Evolutionary conservation across 1,139 yeast species (phyloP).

Genomic region (Blastobotrys illinoisensis): DNA sequence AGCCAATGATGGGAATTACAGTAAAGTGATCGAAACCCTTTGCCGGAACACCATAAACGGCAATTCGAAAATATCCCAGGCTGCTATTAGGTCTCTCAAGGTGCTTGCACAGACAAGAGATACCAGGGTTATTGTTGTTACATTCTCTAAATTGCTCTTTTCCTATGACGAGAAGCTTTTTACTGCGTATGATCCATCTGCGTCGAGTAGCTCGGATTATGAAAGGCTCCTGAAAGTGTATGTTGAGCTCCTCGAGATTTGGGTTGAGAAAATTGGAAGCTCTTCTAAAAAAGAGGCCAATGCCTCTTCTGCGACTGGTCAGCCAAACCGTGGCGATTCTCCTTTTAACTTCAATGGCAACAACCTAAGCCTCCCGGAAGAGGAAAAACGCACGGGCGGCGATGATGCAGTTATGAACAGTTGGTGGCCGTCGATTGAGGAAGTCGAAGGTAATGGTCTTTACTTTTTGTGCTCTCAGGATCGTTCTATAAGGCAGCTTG

Average conservation of each 20-base stretch:
- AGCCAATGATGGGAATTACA: conserved; percentile 48
- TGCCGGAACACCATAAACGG: conserved; percentile 72
- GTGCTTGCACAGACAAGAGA: conserved; percentile 62
- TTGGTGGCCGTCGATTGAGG: conserved; percentile 80
- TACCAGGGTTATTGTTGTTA: conserved; percentile 65
- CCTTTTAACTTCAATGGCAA: background rate
- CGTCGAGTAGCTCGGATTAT: conserved; percentile 53
- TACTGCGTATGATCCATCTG: conserved; percentile 41
- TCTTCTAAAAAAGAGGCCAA: conserved; percentile 18
- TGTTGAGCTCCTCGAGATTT: conserved; percentile 69
- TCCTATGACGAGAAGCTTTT: conserved; percentile 56
- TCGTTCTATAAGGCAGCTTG: conserved; percentile 64
- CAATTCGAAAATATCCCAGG: conserved; percentile 53
- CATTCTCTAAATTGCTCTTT: conserved; percentile 76
- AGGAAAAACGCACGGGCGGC: conserved; percentile 37
- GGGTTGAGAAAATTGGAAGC: conserved; percentile 60
- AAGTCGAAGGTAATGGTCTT: conserved; percentile 91
- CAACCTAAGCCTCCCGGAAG: conserved; percentile 18
- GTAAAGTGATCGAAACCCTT: conserved; percentile 64
- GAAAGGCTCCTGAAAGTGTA: conserved; percentile 60
- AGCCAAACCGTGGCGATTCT: background rate
- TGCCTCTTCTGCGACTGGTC: background rate
- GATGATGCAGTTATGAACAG: conserved; percentile 76
- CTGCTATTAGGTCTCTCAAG: conserved; percentile 60
- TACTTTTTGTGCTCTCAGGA: conserved; percentile 90